phyloP scores from a whole-genome alignment of 768 basidiomycete species.

The Lactarius sp. region DNA sequence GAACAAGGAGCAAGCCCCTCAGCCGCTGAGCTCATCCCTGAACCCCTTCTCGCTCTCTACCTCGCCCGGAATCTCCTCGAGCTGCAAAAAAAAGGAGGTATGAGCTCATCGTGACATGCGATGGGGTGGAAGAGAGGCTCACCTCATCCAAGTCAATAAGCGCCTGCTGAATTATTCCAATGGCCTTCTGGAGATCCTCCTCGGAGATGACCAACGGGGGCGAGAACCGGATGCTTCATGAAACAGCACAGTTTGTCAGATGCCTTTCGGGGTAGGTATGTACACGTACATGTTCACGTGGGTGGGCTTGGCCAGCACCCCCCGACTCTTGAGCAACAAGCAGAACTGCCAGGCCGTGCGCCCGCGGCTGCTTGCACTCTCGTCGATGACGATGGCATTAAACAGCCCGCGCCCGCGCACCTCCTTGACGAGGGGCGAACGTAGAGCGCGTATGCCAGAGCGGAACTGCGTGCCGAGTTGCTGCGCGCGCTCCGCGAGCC shows the following conservation, averaged over 20 bases:
- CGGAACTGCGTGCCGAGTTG: conserved; percentile 81
- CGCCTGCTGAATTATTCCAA: conserved; percentile 70
- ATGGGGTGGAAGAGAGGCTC: conserved; percentile 21
- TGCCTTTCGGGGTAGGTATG: neutral
- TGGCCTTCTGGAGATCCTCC: conserved; percentile 68
- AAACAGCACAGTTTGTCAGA: neutral
- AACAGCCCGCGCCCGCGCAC: conserved; percentile 87
- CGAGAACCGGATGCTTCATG: conserved; percentile 83
- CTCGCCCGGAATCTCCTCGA: conserved; percentile 61
- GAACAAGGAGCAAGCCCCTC: conserved; percentile 7
- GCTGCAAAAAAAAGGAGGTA: conserved; percentile 29
- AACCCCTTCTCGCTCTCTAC: conserved; percentile 58
- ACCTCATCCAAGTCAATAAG: conserved; percentile 79
- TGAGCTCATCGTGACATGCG: conserved; percentile 30
- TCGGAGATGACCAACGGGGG: conserved; percentile 95
- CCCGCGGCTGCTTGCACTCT: conserved; percentile 67
- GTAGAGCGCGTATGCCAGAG: conserved; percentile 48
- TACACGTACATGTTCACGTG: conserved; percentile 82
- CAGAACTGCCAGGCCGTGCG: conserved; percentile 96
- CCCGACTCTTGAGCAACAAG: conserved; percentile 83
- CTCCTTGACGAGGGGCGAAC: conserved; percentile 64
- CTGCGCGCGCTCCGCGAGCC: conserved; percentile 73
- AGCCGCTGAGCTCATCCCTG: conserved; percentile 36
- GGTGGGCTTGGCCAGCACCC: conserved; percentile 93
- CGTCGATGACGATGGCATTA: conserved; percentile 92